Evolutionary conservation across 805 yeast genomes (phyloP), one percentile per base, ranked within the genome.

Genomic region (Pichia ethanolica): DNA sequence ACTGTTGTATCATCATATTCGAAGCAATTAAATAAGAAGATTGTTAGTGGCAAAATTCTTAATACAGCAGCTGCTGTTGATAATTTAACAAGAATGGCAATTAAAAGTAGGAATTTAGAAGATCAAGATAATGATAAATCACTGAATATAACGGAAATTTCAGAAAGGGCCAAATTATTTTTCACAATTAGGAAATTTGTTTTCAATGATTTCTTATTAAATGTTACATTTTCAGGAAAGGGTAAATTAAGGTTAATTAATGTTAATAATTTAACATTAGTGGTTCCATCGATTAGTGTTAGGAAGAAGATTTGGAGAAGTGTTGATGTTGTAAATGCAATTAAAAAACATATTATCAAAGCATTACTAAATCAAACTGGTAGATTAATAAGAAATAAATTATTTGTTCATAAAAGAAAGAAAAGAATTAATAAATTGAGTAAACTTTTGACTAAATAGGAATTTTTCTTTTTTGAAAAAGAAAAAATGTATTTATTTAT

Each of bases 141-240:
- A 14, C 8, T 36, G 28, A 20, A 35, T 34, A 13, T 45, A 9
- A 34, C 35, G 4, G 75, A 78, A 54, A 89, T 91, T 96, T 67
- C 89, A 5, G 67, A 72, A 42, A 70, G 97, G 44, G 88, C 97
- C 0, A 77, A 86, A 30, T 79, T 78, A 50, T 87, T 78, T 61
- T 72, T 86, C 64, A 83, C 86, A 56, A 78, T 90, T 52, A 78
- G 80, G 27, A 68, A 77, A 13, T 72, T 91, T 53, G 70, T 67
- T 34, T 59, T 84, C 38, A 71, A 73, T 35, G 63, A 73, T n/a
- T 71, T 79, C 37, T 61, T 69, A n/a, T 61, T 90, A 13, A 73
- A 81, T 46, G 74, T 89, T 28, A 85, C 95, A 45, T 87, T 87
- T 66, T 79, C 81, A 62, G 95, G 93, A 8, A 80, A 79, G 13